These are phyloP conservation scores for Pyrenochaeta sp. DNA, from an alignment of 2,329 filamentous ascomycete species.

Conservation along the genomic window DNA sequence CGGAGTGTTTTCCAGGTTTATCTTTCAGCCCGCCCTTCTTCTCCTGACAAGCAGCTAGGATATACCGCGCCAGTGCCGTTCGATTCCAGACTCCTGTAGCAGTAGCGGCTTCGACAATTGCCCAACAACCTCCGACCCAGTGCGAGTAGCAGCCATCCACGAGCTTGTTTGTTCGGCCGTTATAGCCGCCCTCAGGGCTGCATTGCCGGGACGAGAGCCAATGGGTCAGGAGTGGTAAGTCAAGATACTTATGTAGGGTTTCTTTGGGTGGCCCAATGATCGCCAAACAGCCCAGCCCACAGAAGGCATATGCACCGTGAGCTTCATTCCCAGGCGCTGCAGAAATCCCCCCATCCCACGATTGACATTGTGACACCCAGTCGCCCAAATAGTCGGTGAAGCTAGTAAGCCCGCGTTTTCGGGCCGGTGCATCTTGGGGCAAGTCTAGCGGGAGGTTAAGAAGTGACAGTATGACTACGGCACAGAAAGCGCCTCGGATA, in stretches of 20 bases:
- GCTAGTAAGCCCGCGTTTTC: slow-evolving; percentile 67
- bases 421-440: slow-evolving; percentile 74
- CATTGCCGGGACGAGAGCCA: slow-evolving; percentile 94
- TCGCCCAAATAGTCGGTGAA: slow-evolving; percentile 78
- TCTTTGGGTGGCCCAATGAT: slow-evolving; percentile 82
- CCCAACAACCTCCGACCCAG: slow-evolving; percentile 96
- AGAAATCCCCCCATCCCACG: slow-evolving; percentile 93
- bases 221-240: slow-evolving; percentile 78
- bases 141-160: slow-evolving; percentile 99
- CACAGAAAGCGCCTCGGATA: slow-evolving; percentile 92
- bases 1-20: slow-evolving; percentile 87
- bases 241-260: slow-evolving; percentile 77
- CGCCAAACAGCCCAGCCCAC: slow-evolving; percentile 86
- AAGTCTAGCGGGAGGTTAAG: slow-evolving; percentile 84
- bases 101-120: slow-evolving; percentile 81
- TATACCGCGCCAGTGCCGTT: slow-evolving; percentile 86
- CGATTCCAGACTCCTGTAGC: slow-evolving; percentile 72
- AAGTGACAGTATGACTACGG: slow-evolving; percentile 82
- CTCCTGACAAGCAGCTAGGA: slow-evolving; percentile 84
- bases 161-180: slow-evolving; percentile 94
- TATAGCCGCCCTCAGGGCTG: slow-evolving; percentile 89
- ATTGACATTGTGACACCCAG: slow-evolving; percentile 89
- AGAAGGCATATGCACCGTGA: slow-evolving; percentile 96
- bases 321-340: slow-evolving; percentile 87
- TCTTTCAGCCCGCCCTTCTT: slow-evolving; percentile 87